These are phyloP conservation scores for Neonectria punicea DNA, from an alignment of 2,329 filamentous ascomycete genomes.

Conservation along the genomic window DNA sequence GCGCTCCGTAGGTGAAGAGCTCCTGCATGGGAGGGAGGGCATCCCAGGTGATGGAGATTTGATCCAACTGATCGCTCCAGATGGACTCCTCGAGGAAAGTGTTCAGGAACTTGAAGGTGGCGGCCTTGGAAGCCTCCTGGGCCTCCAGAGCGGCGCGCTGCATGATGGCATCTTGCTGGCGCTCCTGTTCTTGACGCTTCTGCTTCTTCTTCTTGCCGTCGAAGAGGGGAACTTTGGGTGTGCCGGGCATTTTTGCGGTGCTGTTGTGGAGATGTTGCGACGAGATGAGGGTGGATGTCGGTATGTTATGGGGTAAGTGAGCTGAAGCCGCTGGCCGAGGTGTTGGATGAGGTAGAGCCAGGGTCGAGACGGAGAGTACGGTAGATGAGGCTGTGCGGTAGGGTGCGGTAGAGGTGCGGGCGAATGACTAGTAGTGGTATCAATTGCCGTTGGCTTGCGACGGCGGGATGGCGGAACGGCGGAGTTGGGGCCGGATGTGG, in stretches of 20 bases:
- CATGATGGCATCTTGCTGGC: constrained; percentile 14
- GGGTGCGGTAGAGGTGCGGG: neutral
- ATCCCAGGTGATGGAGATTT: constrained; percentile 49
- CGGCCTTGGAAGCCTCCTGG: constrained; percentile 44
- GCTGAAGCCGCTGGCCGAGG: neutral
- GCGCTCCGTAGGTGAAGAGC: constrained; percentile 46
- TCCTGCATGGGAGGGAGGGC: constrained; percentile 48
- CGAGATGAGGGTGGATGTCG: neutral
- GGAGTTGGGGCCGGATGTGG: neutral
- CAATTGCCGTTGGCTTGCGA: constrained; percentile 3
- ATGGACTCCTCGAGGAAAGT: constrained; percentile 43
- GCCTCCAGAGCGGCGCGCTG: constrained; percentile 41
- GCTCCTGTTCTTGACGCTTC: constrained; percentile 34
- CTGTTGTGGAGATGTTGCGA: constrained; percentile 21
- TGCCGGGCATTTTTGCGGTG: constrained; percentile 34
- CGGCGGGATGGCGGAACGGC: neutral
- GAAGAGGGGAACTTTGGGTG: constrained; percentile 40
- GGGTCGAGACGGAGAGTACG: neutral
- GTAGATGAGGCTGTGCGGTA: neutral
- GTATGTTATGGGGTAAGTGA: constrained; percentile 2
- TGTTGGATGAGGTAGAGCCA: neutral
- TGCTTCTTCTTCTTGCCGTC: constrained; percentile 43
- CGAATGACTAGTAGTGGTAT: neutral
- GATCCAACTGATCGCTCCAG: constrained; percentile 47
- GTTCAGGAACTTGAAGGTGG: constrained; percentile 47